Evolutionary conservation across 805 yeast species (phyloP).

Genomic region (Barnettozyma botsteinii): DNA sequence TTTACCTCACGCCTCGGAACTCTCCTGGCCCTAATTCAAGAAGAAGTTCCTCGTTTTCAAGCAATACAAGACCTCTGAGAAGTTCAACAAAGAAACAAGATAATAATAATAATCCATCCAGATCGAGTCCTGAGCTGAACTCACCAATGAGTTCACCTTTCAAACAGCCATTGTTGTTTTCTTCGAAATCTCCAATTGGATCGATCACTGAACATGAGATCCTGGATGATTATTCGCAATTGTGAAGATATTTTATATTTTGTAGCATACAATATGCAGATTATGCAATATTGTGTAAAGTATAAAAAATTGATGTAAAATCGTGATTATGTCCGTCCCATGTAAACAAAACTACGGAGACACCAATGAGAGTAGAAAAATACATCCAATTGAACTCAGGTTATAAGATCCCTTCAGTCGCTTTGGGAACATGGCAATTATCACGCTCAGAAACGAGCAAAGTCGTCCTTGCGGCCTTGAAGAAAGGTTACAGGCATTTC

Average conservation of each 20-base stretch:
- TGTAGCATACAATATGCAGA: too few species aligned
- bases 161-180: background rate
- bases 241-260: conserved; percentile 3
- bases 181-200: background rate
- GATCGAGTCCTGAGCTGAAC: background rate
- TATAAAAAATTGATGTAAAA: too few species aligned
- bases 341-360: too few species aligned
- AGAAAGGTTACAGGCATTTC: conserved; percentile 65
- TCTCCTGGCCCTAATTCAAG: too few species aligned
- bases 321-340: too few species aligned
- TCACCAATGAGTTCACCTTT: background rate
- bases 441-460: conserved; percentile 34
- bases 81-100: too few species aligned
- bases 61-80: too few species aligned
- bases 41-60: too few species aligned
- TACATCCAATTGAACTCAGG: conserved; percentile 44
- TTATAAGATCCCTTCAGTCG: conserved; percentile 47
- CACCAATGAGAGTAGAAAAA: conserved; percentile 11
- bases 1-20: too few species aligned
- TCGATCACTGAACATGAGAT: conserved; percentile 5
- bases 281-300: too few species aligned
- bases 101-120: too few species aligned
- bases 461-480: conserved; percentile 51
- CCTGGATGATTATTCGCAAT: conserved; percentile 2
- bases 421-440: conserved; percentile 48